Percentiles rank a stretch among this genome's conserved stretches.
phyloP scores from a whole-genome alignment of 164 flowering plant genomes.

The Chimonanthus salicifolius region DNA sequence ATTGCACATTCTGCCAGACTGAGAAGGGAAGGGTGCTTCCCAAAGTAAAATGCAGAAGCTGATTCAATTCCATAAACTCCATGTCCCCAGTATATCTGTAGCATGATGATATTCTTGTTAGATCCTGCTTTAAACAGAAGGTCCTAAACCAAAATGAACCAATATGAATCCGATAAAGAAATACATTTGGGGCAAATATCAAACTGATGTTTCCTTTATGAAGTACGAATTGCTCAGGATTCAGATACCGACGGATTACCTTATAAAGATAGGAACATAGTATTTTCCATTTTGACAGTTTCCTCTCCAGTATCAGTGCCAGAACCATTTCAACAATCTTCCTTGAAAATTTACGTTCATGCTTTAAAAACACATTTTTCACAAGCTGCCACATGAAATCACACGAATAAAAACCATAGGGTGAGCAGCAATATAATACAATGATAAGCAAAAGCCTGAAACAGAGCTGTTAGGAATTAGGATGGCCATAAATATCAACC shows the following conservation, averaged over 20 bases:
- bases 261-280: conserved; percentile 19
- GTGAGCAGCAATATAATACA: neutral
- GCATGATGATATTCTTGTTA: conserved; percentile 5
- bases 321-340: conserved; percentile 21
- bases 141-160: neutral
- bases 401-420: neutral
- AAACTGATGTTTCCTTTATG: neutral
- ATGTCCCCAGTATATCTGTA: conserved; percentile 50
- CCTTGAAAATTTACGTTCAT: conserved; percentile 25
- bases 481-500: neutral
- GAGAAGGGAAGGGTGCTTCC: conserved; percentile 38
- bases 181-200: neutral
- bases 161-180: too few relatives aligned
- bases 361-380: conserved; percentile 23
- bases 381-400: conserved; percentile 22
- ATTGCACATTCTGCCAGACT: conserved; percentile 43
- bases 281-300: conserved; percentile 22
- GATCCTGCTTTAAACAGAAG: neutral
- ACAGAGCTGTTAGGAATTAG: neutral
- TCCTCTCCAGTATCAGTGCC: conserved; percentile 24
- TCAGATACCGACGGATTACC: conserved; percentile 5
- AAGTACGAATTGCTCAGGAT: too few relatives aligned
- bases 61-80: conserved; percentile 44
- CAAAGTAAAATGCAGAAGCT: conserved; percentile 43
- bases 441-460: neutral